These are phyloP conservation scores for Fusarium sublunatum DNA, from an alignment of 2,329 filamentous ascomycete genomes.

Conservation along the genomic window DNA sequence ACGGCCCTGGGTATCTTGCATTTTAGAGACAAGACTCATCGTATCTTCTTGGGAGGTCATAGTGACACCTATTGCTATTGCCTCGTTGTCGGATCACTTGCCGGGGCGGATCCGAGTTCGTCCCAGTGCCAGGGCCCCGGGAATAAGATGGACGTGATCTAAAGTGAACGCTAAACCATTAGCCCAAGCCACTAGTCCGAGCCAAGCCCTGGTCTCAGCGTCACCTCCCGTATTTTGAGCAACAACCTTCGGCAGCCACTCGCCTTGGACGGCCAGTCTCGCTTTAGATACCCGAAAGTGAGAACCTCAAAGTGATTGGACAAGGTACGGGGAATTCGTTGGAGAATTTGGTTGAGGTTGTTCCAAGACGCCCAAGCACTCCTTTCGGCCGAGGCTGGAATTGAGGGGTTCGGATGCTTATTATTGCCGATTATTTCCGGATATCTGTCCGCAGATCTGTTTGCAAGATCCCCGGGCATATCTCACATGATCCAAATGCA, in stretches of 20 bases:
- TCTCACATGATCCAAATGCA: background rate
- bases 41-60: slow-evolving; percentile 1
- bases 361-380: background rate
- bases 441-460: slow-evolving; percentile 34
- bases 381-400: background rate
- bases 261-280: slow-evolving; percentile 17
- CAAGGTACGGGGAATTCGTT: background rate
- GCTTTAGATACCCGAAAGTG: slow-evolving; percentile 21
- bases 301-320: slow-evolving; percentile 3
- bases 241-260: slow-evolving; percentile 21
- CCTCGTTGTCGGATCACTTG: slow-evolving; percentile 5
- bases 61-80: slow-evolving; percentile 1
- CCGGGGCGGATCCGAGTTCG: slow-evolving; percentile 16
- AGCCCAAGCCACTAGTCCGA: slow-evolving; percentile 28
- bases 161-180: slow-evolving; percentile 18
- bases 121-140: slow-evolving; percentile 21
- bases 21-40: background rate
- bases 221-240: background rate
- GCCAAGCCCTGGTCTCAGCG: slow-evolving; percentile 8
- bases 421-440: slow-evolving; percentile 26
- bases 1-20: background rate
- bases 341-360: background rate
- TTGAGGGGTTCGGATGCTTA: slow-evolving; percentile 3
- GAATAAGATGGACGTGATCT: slow-evolving; percentile 41
- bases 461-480: background rate